phyloP scores from a whole-genome alignment of 345 rosid species.

The Boechera divaricarpa region DNA sequence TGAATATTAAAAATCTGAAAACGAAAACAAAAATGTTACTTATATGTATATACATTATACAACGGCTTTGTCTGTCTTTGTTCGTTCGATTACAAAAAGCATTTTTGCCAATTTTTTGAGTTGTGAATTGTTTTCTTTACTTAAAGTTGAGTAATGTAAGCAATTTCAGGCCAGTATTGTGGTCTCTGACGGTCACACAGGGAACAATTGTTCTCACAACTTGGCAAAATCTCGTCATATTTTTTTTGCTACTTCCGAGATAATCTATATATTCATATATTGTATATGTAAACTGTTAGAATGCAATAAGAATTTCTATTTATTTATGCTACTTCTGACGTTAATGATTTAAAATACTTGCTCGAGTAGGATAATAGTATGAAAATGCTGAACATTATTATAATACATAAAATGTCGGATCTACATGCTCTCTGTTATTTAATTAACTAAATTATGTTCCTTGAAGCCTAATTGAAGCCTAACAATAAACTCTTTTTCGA shows the following conservation, averaged over 20 bases:
- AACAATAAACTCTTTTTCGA: not conserved
- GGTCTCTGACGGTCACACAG: conserved; percentile 14
- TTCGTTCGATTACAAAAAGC: too few relatives aligned
- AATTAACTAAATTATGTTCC: not conserved
- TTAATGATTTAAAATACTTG: too few relatives aligned
- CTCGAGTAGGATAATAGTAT: not conserved
- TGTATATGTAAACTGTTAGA: conserved; percentile 8
- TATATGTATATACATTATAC: too few relatives aligned
- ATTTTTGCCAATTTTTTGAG: not conserved
- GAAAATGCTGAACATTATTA: conserved; percentile 1
- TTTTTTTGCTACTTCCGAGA: conserved; percentile 8
- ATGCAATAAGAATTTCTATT: conserved; percentile 9
- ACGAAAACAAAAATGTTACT: too few relatives aligned
- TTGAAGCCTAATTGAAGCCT: not conserved
- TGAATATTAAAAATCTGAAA: too few relatives aligned
- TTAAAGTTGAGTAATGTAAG: not conserved
- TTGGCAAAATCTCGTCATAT: conserved; percentile 19
- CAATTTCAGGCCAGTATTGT: conserved; percentile 25
- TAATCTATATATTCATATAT: not conserved
- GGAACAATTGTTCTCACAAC: conserved; percentile 27
- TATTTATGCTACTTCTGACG: too few relatives aligned
- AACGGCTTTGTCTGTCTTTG: too few relatives aligned
- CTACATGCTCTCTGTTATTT: conserved; percentile 17
- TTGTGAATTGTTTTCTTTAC: not conserved
- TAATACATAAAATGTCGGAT: conserved; percentile 19